phyloP scores from a whole-genome alignment of 2,329 filamentous ascomycete species.

The Pseudogymnoascus sp. region DNA sequence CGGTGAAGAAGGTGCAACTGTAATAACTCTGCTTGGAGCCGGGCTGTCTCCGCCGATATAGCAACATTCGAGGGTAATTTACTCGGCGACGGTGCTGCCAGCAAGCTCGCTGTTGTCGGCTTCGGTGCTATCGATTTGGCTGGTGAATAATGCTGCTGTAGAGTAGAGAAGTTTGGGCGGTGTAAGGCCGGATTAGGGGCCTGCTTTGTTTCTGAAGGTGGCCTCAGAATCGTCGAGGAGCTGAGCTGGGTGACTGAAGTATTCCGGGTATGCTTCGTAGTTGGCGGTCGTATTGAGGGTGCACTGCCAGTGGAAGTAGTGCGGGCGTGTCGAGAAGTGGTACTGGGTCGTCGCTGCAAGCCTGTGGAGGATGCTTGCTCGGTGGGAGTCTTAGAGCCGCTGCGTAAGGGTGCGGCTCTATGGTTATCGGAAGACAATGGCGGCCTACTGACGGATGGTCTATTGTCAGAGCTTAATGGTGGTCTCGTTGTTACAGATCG shows the following conservation, averaged over 20 bases:
- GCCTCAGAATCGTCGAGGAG: constrained; percentile 17
- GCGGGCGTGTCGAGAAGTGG: background rate
- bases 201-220: constrained; percentile 12
- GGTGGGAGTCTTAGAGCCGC: background rate
- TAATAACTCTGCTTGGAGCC: constrained; percentile 55
- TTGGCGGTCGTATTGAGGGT: constrained; percentile 20
- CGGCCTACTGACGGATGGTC: background rate
- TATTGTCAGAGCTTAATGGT: constrained; percentile 4
- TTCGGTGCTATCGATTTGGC: constrained; percentile 54
- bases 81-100: constrained; percentile 52
- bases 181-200: constrained; percentile 16
- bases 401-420: background rate
- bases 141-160: constrained; percentile 61
- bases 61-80: constrained; percentile 54
- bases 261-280: constrained; percentile 22
- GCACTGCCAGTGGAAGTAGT: constrained; percentile 7
- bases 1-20: constrained; percentile 58
- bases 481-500: background rate
- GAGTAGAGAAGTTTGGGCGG: constrained; percentile 43
- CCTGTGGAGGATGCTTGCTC: background rate
- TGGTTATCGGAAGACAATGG: background rate
- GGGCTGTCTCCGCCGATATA: constrained; percentile 47
- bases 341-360: background rate
- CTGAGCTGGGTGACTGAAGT: constrained; percentile 21
- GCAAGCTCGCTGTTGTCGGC: constrained; percentile 48